These are phyloP conservation scores for Aethionema arabicum DNA, from an alignment of 345 rosid genomes.

Conservation along the genomic window DNA sequence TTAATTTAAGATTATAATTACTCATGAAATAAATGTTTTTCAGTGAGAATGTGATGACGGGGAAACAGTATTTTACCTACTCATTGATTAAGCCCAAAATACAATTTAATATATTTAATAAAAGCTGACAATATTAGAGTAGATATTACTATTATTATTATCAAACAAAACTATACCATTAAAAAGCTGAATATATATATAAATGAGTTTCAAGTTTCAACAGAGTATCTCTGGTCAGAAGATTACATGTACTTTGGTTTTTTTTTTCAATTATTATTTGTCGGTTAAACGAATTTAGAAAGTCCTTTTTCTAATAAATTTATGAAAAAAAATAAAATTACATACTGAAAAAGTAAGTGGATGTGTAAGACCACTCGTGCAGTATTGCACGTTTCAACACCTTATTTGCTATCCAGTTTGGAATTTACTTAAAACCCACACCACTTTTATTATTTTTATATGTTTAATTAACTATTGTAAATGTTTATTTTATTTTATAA, in stretches of 20 bases:
- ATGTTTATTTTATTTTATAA: too few species aligned
- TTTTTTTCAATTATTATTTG: conserved; percentile 1
- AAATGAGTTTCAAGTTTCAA: conserved; percentile 17
- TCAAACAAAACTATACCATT: conserved; percentile 13
- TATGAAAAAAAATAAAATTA: background rate
- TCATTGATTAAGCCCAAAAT: too few species aligned
- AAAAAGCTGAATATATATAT: conserved; percentile 18
- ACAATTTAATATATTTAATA: too few species aligned
- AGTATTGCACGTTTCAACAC: background rate
- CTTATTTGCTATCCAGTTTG: background rate
- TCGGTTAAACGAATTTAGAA: conserved; percentile 17
- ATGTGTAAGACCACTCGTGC: conserved; percentile 9
- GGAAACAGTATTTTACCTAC: too few species aligned
- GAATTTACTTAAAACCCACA: background rate
- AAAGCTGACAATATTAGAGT: conserved; percentile 18
- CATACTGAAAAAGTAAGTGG: background rate
- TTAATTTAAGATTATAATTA: too few species aligned
- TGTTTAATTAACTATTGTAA: too few species aligned
- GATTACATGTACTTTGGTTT: conserved; percentile 24
- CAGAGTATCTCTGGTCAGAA: conserved; percentile 23
- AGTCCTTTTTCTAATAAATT: conserved; percentile 5
- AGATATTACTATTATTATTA: conserved; percentile 7
- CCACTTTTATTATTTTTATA: too few species aligned
- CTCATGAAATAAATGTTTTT: too few species aligned
- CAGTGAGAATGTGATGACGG: too few species aligned